Evolutionary conservation across 345 rosid species (phyloP), one percentile per base, ranked within the genome.

Genomic region (Salix caprea): DNA sequence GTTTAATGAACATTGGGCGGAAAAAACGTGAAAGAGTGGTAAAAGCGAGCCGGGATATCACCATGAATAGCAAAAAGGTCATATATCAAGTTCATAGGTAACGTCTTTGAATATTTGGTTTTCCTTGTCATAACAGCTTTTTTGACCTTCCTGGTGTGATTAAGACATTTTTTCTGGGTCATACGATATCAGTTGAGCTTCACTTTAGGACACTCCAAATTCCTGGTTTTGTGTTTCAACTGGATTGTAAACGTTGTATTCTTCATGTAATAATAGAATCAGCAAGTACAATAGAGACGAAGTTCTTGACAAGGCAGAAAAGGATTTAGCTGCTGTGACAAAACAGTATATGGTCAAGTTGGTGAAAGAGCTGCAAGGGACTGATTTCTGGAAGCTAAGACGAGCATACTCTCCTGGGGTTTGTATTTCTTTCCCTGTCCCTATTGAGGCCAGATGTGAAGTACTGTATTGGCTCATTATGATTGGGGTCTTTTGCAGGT

Each of bases 21-120:
- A n/a, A 93, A 15, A 96, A 96, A 75, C 91, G 96, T n/a, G 98
- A 96, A 81, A 93, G 94, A 84, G 88, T 96, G 32, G 94, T 96
- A 13, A 96, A 96, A 79, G 98, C 94, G 5, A 96, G 99, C 78
- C 96, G 99, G 60, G 99, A 96, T 83, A 83, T 96, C 75, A 93
- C 98, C 44, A 88, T 87, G 76, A 90, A 90, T 84, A 96, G 99
- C 86, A 96, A 96, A 83, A 95, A 93, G 78, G 98, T 96, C 73
- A 95, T 96, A 80, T 96, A 90, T 81, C 97, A 93, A 86, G 99
- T 93, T 73, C 99, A 95, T 79, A 94, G 98, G 98, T 94, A 83
- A 46, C 50, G 16, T 46, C 50, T 46, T 46, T 46, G 50, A 1
- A 46, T 46, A 80, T 40, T 72, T 50, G 19, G 54, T 23, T 39